Evolutionary conservation across 2,329 filamentous ascomycete species (phyloP).

Genomic region (Ophiostoma sp.): DNA sequence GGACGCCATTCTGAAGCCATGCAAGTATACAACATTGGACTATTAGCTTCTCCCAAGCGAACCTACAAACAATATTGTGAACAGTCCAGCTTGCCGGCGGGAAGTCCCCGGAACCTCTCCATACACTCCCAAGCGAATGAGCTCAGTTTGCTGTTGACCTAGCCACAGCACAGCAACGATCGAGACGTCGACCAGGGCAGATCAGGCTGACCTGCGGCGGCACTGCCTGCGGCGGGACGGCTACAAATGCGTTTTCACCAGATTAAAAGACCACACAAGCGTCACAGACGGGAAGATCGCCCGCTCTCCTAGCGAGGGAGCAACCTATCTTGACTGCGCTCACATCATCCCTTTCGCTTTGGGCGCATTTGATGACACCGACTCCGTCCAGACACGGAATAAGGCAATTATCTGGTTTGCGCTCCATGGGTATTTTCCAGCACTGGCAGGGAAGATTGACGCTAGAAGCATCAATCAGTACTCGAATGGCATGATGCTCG

Average conservation of each 20-base stretch:
- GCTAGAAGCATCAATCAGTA: not conserved
- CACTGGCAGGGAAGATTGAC: not conserved
- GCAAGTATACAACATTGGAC: not conserved
- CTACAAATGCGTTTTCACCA: not conserved
- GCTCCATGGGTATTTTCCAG: not conserved
- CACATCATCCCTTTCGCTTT: not conserved
- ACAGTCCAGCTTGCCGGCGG: not conserved
- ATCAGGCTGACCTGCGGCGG: not conserved
- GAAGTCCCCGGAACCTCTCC: not conserved
- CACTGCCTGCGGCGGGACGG: not conserved
- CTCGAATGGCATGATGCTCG: not conserved
- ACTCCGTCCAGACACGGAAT: not conserved
- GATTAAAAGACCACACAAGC: no score
- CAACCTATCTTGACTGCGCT: not conserved
- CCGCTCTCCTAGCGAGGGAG: not conserved
- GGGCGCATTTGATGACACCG: not conserved
- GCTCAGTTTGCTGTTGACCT: not conserved
- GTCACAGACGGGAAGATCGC: not conserved
- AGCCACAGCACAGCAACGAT: not conserved
- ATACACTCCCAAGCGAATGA: not conserved
- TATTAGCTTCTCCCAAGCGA: not conserved
- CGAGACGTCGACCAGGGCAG: fast-evolving
- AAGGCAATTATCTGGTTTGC: not conserved
- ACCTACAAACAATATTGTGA: not conserved
- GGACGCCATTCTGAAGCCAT: not conserved